These are phyloP conservation scores for Boletus smithii DNA, from an alignment of 1,284 basidiomycete species.

Conservation along the genomic window DNA sequence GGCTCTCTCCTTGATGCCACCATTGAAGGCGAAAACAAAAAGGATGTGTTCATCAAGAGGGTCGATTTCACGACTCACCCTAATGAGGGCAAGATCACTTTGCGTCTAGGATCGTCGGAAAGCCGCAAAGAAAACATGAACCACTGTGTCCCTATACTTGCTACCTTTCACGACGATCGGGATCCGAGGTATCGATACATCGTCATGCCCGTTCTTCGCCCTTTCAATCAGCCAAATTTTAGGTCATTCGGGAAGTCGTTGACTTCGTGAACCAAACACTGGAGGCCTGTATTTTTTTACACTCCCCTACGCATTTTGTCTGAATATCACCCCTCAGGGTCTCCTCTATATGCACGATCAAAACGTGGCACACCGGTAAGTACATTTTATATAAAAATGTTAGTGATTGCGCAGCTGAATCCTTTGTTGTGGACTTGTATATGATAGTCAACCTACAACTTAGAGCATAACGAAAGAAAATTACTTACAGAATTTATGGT, in stretches of 20 bases:
- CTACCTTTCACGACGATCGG: constrained; percentile 2
- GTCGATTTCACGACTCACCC: not conserved
- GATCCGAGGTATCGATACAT: constrained; percentile 20
- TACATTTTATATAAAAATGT: too few relatives aligned
- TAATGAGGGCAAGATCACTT: constrained; percentile 7
- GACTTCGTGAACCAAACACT: constrained; percentile 37
- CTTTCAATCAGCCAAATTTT: constrained; percentile 31
- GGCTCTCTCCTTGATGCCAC: constrained; percentile 6
- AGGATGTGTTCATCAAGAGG: constrained; percentile 16
- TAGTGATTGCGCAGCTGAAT: too few relatives aligned
- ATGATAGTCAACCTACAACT: not conserved
- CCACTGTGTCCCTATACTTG: constrained; percentile 10
- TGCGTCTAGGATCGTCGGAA: not conserved
- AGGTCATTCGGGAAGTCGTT: constrained; percentile 29
- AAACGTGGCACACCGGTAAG: too few relatives aligned
- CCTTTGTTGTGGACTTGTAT: not conserved
- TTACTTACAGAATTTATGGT: constrained; percentile 10
- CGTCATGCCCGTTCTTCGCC: constrained; percentile 34
- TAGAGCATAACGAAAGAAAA: not conserved
- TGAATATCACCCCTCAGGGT: too few relatives aligned
- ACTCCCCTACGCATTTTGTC: not conserved
- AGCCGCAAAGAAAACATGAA: not conserved
- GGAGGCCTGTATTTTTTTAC: constrained; percentile 21
- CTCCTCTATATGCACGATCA: too few relatives aligned
- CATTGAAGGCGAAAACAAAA: not conserved